Conservation (phyloP, 768 basidiomycete species). For the Floccularia luteovirens region DNA sequence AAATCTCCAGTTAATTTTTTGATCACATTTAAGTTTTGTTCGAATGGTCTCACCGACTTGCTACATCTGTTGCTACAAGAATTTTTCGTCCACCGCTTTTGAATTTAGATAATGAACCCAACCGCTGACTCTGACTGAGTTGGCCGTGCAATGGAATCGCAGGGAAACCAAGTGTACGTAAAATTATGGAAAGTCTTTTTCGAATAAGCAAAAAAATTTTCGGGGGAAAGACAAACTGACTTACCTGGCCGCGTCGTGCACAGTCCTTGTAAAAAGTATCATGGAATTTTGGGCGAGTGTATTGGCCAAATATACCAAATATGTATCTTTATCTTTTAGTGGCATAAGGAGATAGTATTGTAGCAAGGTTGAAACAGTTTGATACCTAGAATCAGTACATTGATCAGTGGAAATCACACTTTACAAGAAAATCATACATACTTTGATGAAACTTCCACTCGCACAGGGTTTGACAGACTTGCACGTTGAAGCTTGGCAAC, state of each 20-base stretch:
- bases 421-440: conserved; percentile 25
- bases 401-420: neutral
- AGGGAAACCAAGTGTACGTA: conserved; percentile 87
- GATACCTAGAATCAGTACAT: conserved; percentile 54
- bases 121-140: conserved; percentile 85
- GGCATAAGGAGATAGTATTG: conserved; percentile 97
- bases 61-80: conserved; percentile 94
- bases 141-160: conserved; percentile 96
- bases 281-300: conserved; percentile 87
- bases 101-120: conserved; percentile 93
- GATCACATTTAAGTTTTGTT: neutral
- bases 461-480: conserved; percentile 87
- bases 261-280: conserved; percentile 95
- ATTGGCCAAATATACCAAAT: conserved; percentile 85
- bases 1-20: neutral
- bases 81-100: conserved; percentile 90
- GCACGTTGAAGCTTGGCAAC: conserved; percentile 95
- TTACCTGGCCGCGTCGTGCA: conserved; percentile 83
- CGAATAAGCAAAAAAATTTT: neutral
- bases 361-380: conserved; percentile 90
- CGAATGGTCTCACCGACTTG: conserved; percentile 62
- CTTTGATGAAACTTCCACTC: conserved; percentile 92
- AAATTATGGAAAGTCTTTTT: conserved; percentile 73
- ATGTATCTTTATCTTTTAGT: conserved; percentile 83
- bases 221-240: conserved; percentile 8